Percentiles rank a stretch among this genome's conserved stretches.
These are phyloP conservation scores for Neurospora sp. DNA, from an alignment of 495 filamentous ascomycete species.

Conservation along the genomic window DNA sequence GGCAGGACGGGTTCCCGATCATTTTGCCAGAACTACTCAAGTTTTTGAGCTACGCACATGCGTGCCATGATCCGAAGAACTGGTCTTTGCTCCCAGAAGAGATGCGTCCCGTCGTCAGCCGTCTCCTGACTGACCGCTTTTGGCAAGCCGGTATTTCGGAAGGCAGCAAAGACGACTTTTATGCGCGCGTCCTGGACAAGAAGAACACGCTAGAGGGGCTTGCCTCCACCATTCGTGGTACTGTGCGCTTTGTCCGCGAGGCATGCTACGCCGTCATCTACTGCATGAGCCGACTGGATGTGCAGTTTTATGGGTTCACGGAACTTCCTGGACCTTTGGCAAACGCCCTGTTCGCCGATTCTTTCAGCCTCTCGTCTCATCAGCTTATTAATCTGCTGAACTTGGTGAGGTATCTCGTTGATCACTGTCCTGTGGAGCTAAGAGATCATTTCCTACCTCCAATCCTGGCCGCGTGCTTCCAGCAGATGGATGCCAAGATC, in stretches of 20 bases:
- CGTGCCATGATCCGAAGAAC: conserved; percentile 80
- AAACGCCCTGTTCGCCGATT: conserved; percentile 74
- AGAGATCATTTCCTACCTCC: conserved; percentile 77
- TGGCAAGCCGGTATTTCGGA: conserved; percentile 97
- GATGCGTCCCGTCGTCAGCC: conserved; percentile 64
- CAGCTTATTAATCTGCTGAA: conserved; percentile 87
- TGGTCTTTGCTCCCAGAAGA: conserved; percentile 75
- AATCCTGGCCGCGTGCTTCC: conserved; percentile 70
- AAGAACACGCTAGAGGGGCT: conserved; percentile 86
- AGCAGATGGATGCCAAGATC: conserved; percentile 78
- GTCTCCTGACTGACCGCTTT: conserved; percentile 89
- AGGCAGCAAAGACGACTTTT: conserved; percentile 93
- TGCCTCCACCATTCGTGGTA: conserved; percentile 81
- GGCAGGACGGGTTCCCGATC: conserved; percentile 70
- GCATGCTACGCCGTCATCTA: conserved; percentile 87
- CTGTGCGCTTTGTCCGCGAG: conserved; percentile 81
- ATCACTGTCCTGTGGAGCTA: conserved; percentile 74
- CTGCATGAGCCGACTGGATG: conserved; percentile 79
- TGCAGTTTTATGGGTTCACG: conserved; percentile 78
- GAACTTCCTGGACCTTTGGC: conserved; percentile 80
- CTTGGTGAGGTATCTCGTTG: conserved; percentile 74
- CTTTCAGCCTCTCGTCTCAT: conserved; percentile 77
- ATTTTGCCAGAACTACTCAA: conserved; percentile 83
- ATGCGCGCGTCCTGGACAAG: conserved; percentile 78
- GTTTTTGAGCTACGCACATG: conserved; percentile 81